Evolutionary conservation across 768 basidiomycete species (phyloP).

Genomic region (Lactarius sp.): DNA sequence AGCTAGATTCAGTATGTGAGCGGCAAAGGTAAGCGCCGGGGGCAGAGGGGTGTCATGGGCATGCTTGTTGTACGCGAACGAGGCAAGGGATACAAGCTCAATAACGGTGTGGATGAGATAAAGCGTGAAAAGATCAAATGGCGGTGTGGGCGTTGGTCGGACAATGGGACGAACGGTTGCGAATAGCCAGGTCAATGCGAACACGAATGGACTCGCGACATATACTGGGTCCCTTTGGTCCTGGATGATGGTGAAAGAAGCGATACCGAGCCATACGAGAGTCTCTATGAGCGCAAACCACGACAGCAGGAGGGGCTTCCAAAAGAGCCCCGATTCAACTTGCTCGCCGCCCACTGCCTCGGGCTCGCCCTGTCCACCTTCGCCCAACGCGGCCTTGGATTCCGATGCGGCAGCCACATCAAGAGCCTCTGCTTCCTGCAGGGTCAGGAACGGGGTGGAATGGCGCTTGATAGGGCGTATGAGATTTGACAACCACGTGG

Average conservation of each 20-base stretch:
- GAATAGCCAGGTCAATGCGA: conserved; percentile 63
- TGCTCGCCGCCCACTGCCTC: conserved; percentile 22
- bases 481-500: conserved; percentile 26
- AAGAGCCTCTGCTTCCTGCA: conserved; percentile 30
- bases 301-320: conserved; percentile 56
- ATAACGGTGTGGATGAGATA: conserved; percentile 47
- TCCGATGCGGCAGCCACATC: conserved; percentile 1
- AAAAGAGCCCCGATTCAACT: conserved; percentile 38
- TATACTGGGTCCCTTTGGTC: conserved; percentile 33
- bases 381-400: neutral
- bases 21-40: conserved; percentile 28
- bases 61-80: conserved; percentile 46
- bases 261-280: conserved; percentile 54
- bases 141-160: conserved; percentile 51
- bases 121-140: conserved; percentile 57
- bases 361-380: neutral
- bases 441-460: conserved; percentile 42
- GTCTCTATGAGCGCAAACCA: conserved; percentile 52
- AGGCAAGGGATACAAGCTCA: conserved; percentile 48
- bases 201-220: conserved; percentile 41
- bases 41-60: conserved; percentile 44
- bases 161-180: conserved; percentile 51
- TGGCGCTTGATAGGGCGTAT: conserved; percentile 25
- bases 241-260: conserved; percentile 47
- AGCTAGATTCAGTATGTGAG: conserved; percentile 40